Percentiles rank a stretch among this genome's conserved stretches.
phyloP scores from a whole-genome alignment of 2,329 filamentous ascomycete genomes.

The Cordyceps fumosorosea region DNA sequence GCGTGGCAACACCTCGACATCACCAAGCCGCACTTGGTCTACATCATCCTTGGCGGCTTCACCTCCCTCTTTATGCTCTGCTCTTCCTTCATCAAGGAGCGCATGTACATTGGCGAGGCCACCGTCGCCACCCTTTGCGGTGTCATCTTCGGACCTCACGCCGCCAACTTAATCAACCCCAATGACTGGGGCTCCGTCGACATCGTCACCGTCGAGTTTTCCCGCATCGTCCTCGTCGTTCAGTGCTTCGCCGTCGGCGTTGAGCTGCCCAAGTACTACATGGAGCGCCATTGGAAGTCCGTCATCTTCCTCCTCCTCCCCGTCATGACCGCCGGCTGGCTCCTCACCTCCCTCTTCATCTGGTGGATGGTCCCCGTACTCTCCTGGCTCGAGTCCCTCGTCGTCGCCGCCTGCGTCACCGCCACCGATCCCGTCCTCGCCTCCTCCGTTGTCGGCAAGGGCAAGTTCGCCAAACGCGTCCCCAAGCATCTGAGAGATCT shows the following conservation, averaged over 20 bases:
- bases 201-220: constrained; percentile 83
- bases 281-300: constrained; percentile 96
- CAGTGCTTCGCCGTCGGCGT: constrained; percentile 91
- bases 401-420: constrained; percentile 86
- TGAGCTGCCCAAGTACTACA: constrained; percentile 87
- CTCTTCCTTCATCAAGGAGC: constrained; percentile 96
- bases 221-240: constrained; percentile 80
- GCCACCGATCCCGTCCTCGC: constrained; percentile 95
- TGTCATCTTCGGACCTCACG: constrained; percentile 83
- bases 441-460: constrained; percentile 96
- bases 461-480: constrained; percentile 95
- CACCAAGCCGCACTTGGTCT: constrained; percentile 94
- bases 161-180: constrained; percentile 73
- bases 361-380: constrained; percentile 81
- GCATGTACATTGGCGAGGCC: constrained; percentile 96
- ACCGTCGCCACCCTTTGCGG: constrained; percentile 86
- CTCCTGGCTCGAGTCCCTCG: constrained; percentile 83
- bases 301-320: constrained; percentile 82
- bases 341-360: constrained; percentile 85
- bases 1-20: constrained; percentile 76
- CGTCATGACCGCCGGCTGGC: constrained; percentile 96
- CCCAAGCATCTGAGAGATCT: constrained; percentile 96
- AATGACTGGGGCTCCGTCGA: constrained; percentile 74
- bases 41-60: constrained; percentile 96
- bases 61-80: constrained; percentile 98